Base-by-base conservation (phyloP, 1,139 yeast genomes). In the Yamadazyma atmosphaerica region DNA sequence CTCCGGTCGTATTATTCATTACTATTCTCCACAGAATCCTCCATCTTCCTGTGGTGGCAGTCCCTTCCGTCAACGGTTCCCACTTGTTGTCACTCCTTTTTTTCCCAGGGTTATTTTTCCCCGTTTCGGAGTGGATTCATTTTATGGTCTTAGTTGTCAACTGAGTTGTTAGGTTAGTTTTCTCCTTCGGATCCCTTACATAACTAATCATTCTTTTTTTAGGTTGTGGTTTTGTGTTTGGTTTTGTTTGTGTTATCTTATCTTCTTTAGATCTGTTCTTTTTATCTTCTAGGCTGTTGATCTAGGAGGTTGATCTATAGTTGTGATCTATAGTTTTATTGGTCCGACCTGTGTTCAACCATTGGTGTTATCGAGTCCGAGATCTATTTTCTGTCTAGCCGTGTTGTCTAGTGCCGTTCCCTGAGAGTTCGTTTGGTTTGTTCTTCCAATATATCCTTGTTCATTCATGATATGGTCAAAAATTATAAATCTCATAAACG, bases 401-500 rank as follows among this genome's bases (percentile, higher is more conserved):
- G n/a, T n/a, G n/a, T n/a, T n/a, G n/a, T n/a, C n/a, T n/a, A n/a
- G 23, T 21, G 23, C 23, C 23, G 23, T 10, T n/a, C n/a, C n/a
- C n/a, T n/a, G n/a, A n/a, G n/a, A n/a, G 7, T 8, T 23, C 5
- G n/a, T 11, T 23, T 5, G 5, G 11, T 23, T n/a, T 4, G n/a
- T 11, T 6, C 7, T n/a, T 23, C 11, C 26, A 23, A 23, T 23
- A 23, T 23, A 23, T 10, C 26, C 5, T 6, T 23, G 12, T 23
- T 28, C 17, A 28, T 28, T 38, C 45, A 46, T 51, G 51, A 49
- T 40, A 55, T 56, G 61, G 55, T 52, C 32, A 54, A 51, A 43
- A 53, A 54, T 39, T 45, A 51, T 41, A 53, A 57, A 51, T 49
- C 67, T 27, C 74, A 68, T 50, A 68, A 68, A 50, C 71, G 74